Percentiles rank a stretch among this genome's conserved stretches.
These are phyloP conservation scores for Plectranthus barbatus DNA, from an alignment of 257 asterid species.

Conservation along the genomic window DNA sequence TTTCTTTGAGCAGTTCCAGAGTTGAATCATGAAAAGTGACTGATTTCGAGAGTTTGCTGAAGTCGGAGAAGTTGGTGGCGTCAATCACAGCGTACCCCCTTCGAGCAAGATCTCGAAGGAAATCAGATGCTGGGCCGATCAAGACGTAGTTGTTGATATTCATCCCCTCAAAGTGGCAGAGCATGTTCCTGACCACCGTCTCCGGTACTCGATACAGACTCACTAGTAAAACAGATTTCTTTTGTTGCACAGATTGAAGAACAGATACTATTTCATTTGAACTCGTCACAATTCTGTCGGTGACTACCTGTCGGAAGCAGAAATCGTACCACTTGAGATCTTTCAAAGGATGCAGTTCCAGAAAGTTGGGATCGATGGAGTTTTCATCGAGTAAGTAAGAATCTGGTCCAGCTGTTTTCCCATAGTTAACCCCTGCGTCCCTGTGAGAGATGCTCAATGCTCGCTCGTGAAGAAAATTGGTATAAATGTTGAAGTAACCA, in stretches of 20 bases:
- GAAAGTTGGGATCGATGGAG: slow-evolving; percentile 30
- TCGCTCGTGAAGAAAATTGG: slow-evolving; percentile 63
- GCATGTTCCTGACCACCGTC: slow-evolving; percentile 49
- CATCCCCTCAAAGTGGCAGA: slow-evolving; percentile 73
- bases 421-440: slow-evolving; percentile 88
- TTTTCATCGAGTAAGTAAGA: slow-evolving; percentile 59
- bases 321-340: slow-evolving; percentile 80
- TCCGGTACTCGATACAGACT: slow-evolving; percentile 49
- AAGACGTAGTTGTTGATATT: slow-evolving; percentile 59
- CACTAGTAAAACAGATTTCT: slow-evolving; percentile 42
- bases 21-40: slow-evolving; percentile 36
- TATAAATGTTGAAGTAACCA: slow-evolving; percentile 75
- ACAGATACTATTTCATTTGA: slow-evolving; percentile 41
- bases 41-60: slow-evolving; percentile 27
- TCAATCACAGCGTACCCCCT: slow-evolving; percentile 76
- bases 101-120: slow-evolving; percentile 74
- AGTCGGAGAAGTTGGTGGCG: slow-evolving; percentile 32
- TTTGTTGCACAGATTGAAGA: slow-evolving; percentile 48
- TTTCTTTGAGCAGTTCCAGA: slow-evolving; percentile 40
- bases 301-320: slow-evolving; percentile 61
- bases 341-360: slow-evolving; percentile 51
- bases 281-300: slow-evolving; percentile 45
- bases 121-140: slow-evolving; percentile 45
- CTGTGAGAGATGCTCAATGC: slow-evolving; percentile 89
- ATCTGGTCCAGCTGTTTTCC: slow-evolving; percentile 88